These are phyloP conservation scores for Mucor lusitanicus DNA, from an alignment of 371 early-diverging fungal genomes.

Conservation along the genomic window DNA sequence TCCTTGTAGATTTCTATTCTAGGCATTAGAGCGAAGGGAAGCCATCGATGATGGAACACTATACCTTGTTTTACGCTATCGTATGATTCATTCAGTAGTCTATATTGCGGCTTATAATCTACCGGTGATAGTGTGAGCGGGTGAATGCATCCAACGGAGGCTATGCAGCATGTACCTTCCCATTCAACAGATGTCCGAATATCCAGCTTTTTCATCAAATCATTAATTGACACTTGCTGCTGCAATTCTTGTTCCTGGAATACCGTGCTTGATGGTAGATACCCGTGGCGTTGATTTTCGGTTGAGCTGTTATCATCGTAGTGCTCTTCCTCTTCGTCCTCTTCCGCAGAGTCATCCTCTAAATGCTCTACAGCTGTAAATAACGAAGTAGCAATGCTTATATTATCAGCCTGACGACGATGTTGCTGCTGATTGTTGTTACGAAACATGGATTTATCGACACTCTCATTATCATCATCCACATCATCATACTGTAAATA, in stretches of 20 bases:
- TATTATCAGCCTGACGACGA: conserved; percentile 13
- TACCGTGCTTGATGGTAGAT: not conserved
- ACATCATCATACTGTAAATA: conserved; percentile 4
- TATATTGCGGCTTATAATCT: conserved; percentile 38
- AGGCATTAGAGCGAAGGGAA: not conserved
- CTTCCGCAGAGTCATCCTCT: not conserved
- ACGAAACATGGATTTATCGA: not conserved
- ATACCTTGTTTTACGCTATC: conserved; percentile 25
- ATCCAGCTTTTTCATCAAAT: conserved; percentile 1
- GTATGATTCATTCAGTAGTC: conserved; percentile 33
- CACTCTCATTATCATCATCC: conserved; percentile 8
- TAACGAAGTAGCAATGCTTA: conserved; percentile 14
- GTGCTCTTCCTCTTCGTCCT: conserved; percentile 1
- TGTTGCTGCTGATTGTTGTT: not conserved
- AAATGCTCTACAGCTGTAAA: conserved; percentile 25
- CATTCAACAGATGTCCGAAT: conserved; percentile 8
- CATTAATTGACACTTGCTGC: not conserved
- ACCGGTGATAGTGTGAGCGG: not conserved
- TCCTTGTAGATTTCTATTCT: conserved; percentile 30
- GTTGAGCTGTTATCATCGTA: conserved; percentile 9
- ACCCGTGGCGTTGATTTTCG: conserved; percentile 12
- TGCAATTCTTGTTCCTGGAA: not conserved
- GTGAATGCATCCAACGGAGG: not conserved
- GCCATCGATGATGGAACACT: not conserved
- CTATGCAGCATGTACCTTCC: conserved; percentile 10